Conservation (phyloP, 495 filamentous ascomycete species). For the Pseudomonodictys pantanalensis region DNA sequence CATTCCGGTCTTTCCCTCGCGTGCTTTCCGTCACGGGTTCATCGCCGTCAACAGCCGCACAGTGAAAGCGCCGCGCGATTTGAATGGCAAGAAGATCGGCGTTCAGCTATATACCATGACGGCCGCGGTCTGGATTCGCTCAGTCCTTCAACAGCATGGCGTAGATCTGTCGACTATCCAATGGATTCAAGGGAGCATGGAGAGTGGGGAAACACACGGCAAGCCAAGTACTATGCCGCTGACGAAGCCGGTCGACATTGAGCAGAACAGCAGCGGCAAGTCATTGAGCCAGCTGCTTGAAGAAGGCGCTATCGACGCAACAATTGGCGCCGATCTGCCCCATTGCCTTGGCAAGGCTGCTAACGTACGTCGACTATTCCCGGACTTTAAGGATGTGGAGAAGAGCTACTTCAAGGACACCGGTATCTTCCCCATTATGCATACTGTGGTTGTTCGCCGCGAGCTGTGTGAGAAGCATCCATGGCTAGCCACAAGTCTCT, state of each 20-base stretch:
- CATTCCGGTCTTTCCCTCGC: constrained; percentile 45
- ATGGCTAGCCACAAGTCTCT: constrained; percentile 37
- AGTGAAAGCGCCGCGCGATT: constrained; percentile 40
- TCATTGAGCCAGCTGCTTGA: constrained; percentile 42
- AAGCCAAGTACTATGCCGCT: constrained; percentile 37
- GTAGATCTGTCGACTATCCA: constrained; percentile 41
- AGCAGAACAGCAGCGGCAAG: constrained; percentile 32
- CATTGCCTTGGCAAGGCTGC: constrained; percentile 36
- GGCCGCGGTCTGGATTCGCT: constrained; percentile 44
- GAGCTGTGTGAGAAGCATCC: constrained; percentile 38
- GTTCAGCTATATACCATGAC: constrained; percentile 48
- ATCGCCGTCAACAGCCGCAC: constrained; percentile 41
- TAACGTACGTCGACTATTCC: constrained; percentile 42
- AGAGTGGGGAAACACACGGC: constrained; percentile 38
- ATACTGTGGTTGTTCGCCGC: constrained; percentile 39
- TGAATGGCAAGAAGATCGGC: constrained; percentile 45
- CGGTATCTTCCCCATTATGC: constrained; percentile 49
- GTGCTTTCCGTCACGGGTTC: constrained; percentile 44
- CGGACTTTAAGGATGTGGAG: constrained; percentile 43
- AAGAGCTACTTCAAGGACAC: constrained; percentile 41
- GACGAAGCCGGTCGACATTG: constrained; percentile 36
- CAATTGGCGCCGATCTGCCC: constrained; percentile 43
- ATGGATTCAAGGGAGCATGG: constrained; percentile 43
- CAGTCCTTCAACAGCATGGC: constrained; percentile 39
- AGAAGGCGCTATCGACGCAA: constrained; percentile 45